Evolutionary conservation across 495 filamentous ascomycete species (phyloP).

Genomic region (Lasiosphaeriaceae sp.): DNA sequence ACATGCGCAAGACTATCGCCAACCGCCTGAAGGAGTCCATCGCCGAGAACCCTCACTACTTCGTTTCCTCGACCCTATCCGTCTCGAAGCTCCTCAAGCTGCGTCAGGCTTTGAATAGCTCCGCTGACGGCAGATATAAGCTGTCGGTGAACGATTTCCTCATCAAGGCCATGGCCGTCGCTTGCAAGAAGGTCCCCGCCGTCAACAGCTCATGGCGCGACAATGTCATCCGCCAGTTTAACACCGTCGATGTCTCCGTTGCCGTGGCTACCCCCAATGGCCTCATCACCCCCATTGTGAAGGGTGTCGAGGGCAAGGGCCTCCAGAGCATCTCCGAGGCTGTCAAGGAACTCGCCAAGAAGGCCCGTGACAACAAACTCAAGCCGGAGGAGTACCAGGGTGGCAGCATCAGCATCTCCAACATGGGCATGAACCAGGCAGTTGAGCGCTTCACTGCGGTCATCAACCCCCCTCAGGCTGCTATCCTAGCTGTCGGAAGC

Average conservation of each 20-base stretch:
- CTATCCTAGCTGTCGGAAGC: conserved; percentile 92
- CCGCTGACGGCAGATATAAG: conserved; percentile 90
- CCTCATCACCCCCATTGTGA: conserved; percentile 97
- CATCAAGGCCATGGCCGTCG: conserved; percentile 88
- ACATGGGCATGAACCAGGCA: conserved; percentile 99
- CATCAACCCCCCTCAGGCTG: conserved; percentile 98
- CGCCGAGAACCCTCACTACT: conserved; percentile 96
- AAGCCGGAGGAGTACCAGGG: conserved; percentile 99
- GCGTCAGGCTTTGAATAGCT: conserved; percentile 86
- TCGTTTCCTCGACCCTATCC: conserved; percentile 81
- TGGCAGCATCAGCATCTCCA: conserved; percentile 98
- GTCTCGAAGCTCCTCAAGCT: conserved; percentile 94
- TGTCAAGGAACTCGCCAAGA: conserved; percentile 94
- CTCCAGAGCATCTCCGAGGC: conserved; percentile 79
- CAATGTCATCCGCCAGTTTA: conserved; percentile 87
- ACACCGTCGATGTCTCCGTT: conserved; percentile 85
- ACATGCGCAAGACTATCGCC: conserved; percentile 98
- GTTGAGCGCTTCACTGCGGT: conserved; percentile 98
- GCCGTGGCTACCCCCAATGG: conserved; percentile 92
- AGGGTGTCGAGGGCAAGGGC: conserved; percentile 75
- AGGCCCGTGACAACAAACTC: conserved; percentile 93
- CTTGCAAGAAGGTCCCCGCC: conserved; percentile 85
- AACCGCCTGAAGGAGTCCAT: conserved; percentile 82
- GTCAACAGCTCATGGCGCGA: conserved; percentile 95
- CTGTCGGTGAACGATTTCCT: conserved; percentile 99